phyloP scores from a whole-genome alignment of 2,329 filamentous ascomycete genomes.

The Coleophoma eucalyptorum region DNA sequence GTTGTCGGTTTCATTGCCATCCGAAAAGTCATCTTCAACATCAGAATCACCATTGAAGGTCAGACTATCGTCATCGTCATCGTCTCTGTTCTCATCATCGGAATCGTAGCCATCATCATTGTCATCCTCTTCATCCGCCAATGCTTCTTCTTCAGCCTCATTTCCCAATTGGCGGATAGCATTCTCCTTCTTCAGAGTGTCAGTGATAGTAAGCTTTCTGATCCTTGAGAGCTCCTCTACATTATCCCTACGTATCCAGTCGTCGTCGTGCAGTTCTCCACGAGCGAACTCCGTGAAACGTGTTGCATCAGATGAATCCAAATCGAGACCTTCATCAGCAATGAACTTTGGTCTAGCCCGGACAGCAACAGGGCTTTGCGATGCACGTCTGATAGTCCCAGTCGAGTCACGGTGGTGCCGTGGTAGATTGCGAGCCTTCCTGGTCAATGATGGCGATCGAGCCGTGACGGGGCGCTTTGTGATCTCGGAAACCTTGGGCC shows the following conservation, averaged over 20 bases:
- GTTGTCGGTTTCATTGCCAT: slow-evolving; percentile 63
- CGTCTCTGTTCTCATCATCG: slow-evolving; percentile 41
- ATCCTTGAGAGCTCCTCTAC: slow-evolving; percentile 44
- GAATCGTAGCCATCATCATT: slow-evolving; percentile 36
- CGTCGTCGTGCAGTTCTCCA: slow-evolving; percentile 76
- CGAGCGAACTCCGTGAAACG: slow-evolving; percentile 91
- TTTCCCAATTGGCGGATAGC: slow-evolving; percentile 80
- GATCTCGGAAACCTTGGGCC: slow-evolving; percentile 12
- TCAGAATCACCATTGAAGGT: slow-evolving; percentile 42
- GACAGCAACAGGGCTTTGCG: slow-evolving; percentile 33
- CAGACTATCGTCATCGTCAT: slow-evolving; percentile 52
- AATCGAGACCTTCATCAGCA: slow-evolving; percentile 21
- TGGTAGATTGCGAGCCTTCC: slow-evolving; percentile 16
- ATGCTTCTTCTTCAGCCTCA: slow-evolving; percentile 87
- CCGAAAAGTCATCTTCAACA: slow-evolving; percentile 68
- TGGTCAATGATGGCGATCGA: slow-evolving; percentile 22
- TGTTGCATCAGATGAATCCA: slow-evolving; percentile 42
- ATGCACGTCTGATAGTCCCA: slow-evolving; percentile 27
- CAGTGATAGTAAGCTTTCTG: slow-evolving; percentile 78
- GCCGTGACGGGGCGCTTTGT: slow-evolving; percentile 8
- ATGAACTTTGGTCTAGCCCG: slow-evolving; percentile 30
- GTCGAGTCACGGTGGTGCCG: slow-evolving; percentile 19
- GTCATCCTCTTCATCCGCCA: slow-evolving; percentile 59
- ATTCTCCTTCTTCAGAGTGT: slow-evolving; percentile 87
- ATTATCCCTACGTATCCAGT: slow-evolving; percentile 75